phyloP scores from a whole-genome alignment of 768 basidiomycete species.

The Macrolepiota fuliginosa region DNA sequence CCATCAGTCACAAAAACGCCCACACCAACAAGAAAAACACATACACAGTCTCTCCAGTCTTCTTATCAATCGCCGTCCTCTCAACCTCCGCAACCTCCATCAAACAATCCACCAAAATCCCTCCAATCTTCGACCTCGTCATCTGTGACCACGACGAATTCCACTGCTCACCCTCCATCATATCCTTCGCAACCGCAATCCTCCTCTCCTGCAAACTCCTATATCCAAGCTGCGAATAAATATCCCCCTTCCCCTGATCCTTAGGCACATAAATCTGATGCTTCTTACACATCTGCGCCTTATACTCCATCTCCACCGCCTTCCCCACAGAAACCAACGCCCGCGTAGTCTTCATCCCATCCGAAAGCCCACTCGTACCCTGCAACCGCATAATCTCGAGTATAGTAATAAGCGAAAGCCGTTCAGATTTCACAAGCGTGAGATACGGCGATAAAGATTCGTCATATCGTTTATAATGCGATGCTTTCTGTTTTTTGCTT shows the following conservation, averaged over 20 bases:
- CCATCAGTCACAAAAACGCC: constrained; percentile 7
- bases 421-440: constrained; percentile 68
- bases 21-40: constrained; percentile 25
- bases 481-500: neutral
- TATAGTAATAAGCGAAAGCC: constrained; percentile 85
- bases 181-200: constrained; percentile 60
- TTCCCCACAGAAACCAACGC: constrained; percentile 78
- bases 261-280: constrained; percentile 53
- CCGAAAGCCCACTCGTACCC: constrained; percentile 69
- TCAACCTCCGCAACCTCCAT: constrained; percentile 82
- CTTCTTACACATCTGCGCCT: constrained; percentile 73
- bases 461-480: neutral
- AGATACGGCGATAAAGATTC: constrained; percentile 66
- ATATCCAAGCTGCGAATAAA: constrained; percentile 63
- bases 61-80: constrained; percentile 54
- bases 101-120: constrained; percentile 76
- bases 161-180: constrained; percentile 69
- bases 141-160: constrained; percentile 81
- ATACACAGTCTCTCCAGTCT: constrained; percentile 59
- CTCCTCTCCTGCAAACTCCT: constrained; percentile 60
- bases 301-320: constrained; percentile 89
- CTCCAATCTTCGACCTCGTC: constrained; percentile 75
- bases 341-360: constrained; percentile 88
- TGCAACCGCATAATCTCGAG: constrained; percentile 84
- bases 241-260: constrained; percentile 33